These are phyloP conservation scores for Tricholoma saponaceum DNA, from an alignment of 768 basidiomycete species.

Conservation along the genomic window DNA sequence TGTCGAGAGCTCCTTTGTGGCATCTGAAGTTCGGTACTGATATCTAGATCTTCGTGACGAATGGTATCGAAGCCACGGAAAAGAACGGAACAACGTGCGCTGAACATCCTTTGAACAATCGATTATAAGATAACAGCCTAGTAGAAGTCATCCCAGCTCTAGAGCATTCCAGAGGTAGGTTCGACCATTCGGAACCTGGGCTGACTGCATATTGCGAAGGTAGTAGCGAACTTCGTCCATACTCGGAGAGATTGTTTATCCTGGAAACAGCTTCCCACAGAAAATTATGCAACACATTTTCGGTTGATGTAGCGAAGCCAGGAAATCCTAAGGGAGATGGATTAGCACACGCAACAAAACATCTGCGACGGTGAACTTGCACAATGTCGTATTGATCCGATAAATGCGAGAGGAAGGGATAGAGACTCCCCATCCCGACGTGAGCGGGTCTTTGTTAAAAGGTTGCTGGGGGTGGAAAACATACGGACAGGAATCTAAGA, in stretches of 20 bases:
- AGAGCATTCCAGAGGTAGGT: constrained; percentile 22
- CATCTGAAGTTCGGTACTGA: constrained; percentile 5
- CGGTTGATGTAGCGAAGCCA: constrained; percentile 25
- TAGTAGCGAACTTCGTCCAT: constrained; percentile 32
- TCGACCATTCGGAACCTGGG: constrained; percentile 23
- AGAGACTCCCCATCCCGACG: constrained; percentile 25
- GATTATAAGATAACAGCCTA: constrained; percentile 21
- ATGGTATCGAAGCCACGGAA: constrained; percentile 27
- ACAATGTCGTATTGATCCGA: constrained; percentile 25
- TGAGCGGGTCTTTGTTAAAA: constrained; percentile 17
- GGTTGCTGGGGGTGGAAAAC: constrained; percentile 7
- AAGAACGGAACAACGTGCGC: constrained; percentile 32
- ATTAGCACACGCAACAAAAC: background rate
- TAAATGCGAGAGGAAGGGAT: constrained; percentile 29
- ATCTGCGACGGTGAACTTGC: constrained; percentile 15
- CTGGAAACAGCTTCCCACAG: constrained; percentile 29
- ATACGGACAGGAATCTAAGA: no score
- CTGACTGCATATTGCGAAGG: constrained; percentile 29
- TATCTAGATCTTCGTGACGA: constrained; percentile 23
- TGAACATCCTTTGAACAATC: constrained; percentile 16
- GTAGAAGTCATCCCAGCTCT: constrained; percentile 26
- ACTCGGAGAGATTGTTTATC: constrained; percentile 25
- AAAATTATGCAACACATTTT: constrained; percentile 25
- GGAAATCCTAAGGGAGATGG: constrained; percentile 19
- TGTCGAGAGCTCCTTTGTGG: constrained; percentile 11